Percentiles rank a stretch among this genome's conserved stretches.
These are phyloP conservation scores for Cladosporium sp. DNA, from an alignment of 2,329 filamentous ascomycete genomes.

Conservation along the genomic window DNA sequence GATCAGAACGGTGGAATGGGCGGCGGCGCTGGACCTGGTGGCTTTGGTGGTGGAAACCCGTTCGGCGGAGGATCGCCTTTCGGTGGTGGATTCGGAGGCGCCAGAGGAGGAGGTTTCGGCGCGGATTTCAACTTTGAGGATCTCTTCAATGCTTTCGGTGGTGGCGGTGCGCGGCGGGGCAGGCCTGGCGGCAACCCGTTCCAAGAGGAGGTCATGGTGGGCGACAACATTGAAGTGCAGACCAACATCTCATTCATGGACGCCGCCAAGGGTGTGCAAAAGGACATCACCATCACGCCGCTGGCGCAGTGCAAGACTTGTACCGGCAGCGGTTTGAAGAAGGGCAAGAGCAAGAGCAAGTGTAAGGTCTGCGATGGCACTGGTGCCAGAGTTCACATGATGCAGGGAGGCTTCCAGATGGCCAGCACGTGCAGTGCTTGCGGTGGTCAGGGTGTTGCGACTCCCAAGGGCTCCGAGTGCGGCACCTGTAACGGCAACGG, in stretches of 20 bases:
- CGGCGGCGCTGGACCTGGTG: constrained; percentile 52
- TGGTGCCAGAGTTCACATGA: constrained; percentile 79
- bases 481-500: constrained; percentile 74
- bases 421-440: constrained; percentile 80
- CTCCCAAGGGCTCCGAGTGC: constrained; percentile 78
- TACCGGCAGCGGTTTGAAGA: constrained; percentile 75
- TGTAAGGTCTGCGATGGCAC: constrained; percentile 83
- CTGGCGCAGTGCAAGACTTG: constrained; percentile 78
- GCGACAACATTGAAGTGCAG: constrained; percentile 93
- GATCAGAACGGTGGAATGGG: constrained; percentile 55
- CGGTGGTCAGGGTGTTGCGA: constrained; percentile 68
- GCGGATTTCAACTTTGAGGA: constrained; percentile 94
- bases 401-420: constrained; percentile 95
- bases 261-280: constrained; percentile 82
- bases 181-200: constrained; percentile 61
- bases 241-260: constrained; percentile 93
- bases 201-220: constrained; percentile 76
- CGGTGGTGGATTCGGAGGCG: constrained; percentile 40
- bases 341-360: constrained; percentile 64
- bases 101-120: constrained; percentile 57
- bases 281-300: constrained; percentile 83
- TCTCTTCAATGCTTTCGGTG: constrained; percentile 81
- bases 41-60: constrained; percentile 59
- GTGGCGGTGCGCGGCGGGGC: constrained; percentile 48
- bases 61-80: constrained; percentile 58